Percentiles rank a stretch among this genome's conserved stretches.
Conservation (phyloP, 805 yeast species). For the Schizosaccharomyces pombe region DNA sequence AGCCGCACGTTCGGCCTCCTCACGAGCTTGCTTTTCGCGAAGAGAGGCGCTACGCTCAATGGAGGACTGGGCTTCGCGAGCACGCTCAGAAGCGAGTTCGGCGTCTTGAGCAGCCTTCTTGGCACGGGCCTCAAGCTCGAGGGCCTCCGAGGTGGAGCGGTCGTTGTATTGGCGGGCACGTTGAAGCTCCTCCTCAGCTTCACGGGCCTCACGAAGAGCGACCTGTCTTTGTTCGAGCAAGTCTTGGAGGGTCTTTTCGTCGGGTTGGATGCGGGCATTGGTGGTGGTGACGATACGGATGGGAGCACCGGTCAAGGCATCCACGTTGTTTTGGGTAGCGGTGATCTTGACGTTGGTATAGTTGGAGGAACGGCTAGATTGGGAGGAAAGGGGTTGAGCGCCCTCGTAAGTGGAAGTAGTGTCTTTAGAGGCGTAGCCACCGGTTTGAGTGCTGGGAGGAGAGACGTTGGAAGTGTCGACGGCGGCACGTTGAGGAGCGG, state of each 20-base stretch:
- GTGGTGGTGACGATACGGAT: background rate
- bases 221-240: background rate
- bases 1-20: background rate
- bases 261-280: slow-evolving; percentile 1
- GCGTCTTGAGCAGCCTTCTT: background rate
- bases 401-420: too few species aligned
- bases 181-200: background rate
- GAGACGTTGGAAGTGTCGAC: too few species aligned
- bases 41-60: background rate
- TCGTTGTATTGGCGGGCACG: background rate
- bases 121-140: background rate
- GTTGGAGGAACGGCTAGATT: background rate
- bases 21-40: background rate
- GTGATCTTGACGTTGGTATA: background rate
- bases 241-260: background rate
- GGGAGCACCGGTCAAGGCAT: background rate
- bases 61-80: background rate
- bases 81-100: background rate
- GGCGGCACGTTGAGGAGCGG: too few species aligned
- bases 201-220: background rate
- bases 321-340: slow-evolving; percentile 1
- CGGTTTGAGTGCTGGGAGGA: too few species aligned
- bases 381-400: background rate
- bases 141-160: background rate
- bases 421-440: too few species aligned